Conservation (phyloP, 495 filamentous ascomycete species). For the Pseudomonodictys pantanalensis region DNA sequence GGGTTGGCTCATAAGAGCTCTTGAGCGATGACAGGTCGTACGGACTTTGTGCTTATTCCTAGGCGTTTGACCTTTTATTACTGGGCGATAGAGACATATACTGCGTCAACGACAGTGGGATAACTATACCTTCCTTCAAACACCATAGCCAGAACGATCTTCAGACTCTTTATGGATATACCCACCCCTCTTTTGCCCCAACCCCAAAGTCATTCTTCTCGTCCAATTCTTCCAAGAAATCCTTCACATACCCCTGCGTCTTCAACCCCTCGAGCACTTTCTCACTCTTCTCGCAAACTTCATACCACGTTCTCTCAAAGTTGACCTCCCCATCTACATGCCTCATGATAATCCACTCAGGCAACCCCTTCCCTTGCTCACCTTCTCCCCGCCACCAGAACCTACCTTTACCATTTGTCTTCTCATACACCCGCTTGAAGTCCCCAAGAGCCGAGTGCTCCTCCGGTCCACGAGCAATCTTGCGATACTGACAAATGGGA, state of each 20-base stretch:
- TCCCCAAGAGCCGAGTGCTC: constrained; percentile 1
- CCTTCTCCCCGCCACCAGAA: constrained; percentile 20
- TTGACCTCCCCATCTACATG: constrained; percentile 6
- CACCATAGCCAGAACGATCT: not conserved
- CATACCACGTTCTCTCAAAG: constrained; percentile 23
- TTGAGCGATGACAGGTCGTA: too few species aligned
- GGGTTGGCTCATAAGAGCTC: not conserved
- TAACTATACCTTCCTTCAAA: not conserved
- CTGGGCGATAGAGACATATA: not conserved
- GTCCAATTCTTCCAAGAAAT: constrained; percentile 15
- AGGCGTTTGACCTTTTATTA: too few species aligned
- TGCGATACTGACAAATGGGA: constrained; percentile 22
- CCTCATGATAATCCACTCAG: constrained; percentile 24
- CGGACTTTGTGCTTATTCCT: too few species aligned
- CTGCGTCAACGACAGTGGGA: not conserved
- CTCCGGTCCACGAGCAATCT: constrained; percentile 12
- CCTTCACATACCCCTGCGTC: constrained; percentile 7
- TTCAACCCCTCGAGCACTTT: not conserved
- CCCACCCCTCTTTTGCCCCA: constrained; percentile 9
- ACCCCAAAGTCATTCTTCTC: constrained; percentile 14
- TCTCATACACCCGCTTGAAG: constrained; percentile 7
- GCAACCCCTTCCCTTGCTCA: constrained; percentile 7
- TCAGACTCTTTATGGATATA: constrained; percentile 10
- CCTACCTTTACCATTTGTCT: constrained; percentile 9
- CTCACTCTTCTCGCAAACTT: constrained; percentile 6